Base-by-base conservation (phyloP, 1,284 basidiomycete genomes). In the Trichosporon inkin region DNA sequence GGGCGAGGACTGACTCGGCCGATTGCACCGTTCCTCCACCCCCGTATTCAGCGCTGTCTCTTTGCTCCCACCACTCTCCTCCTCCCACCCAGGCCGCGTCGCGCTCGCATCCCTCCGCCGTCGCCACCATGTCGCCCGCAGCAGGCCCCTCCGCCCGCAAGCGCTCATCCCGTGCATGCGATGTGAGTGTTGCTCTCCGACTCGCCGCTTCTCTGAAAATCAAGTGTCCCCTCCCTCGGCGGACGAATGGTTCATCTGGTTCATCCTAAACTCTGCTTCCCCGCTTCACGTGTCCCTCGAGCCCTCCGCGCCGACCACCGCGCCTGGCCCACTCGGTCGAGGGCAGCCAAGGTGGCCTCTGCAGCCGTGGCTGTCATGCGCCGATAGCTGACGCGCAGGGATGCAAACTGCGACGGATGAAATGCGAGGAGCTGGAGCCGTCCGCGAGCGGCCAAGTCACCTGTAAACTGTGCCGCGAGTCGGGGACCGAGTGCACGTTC, bases 381-480 rank as follows among this genome's bases (percentile, higher is more conserved):
- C 17, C 7, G 17, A 10, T 11, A 28, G 22, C 58, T 61, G 35
- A 62, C 58, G 16, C 17, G 2, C 55, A 65, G 63, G 63, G 62
- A 40, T 67, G 65, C 51, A 62, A 60, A 24, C 57, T 54, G 65
- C 63, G 64, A 16, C 63, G 68, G n/a, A 67, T 67, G 51, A 71
- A 68, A 57, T 70, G 68, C 56, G 66, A 70, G 40, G 64, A 66
- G 13, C 38, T 64, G 10, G 20, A 40, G 17, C 60, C 58, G 1
- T 44, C 56, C 16, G 38, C 53, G 5, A 60, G 56, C 13, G 58
- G 55, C 28, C 56, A 56, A 11, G 58, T 57, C 20, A 60, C 61
- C 0, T 70, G 69, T 57, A 64, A 62, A 47, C 57, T 64, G 20
- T 72, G 71, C 44, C 58, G 67, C 24, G 68, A 72, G 34, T 39